Conservation (phyloP, 306 rosid genomes). For the Begonia peltatifolia region DNA sequence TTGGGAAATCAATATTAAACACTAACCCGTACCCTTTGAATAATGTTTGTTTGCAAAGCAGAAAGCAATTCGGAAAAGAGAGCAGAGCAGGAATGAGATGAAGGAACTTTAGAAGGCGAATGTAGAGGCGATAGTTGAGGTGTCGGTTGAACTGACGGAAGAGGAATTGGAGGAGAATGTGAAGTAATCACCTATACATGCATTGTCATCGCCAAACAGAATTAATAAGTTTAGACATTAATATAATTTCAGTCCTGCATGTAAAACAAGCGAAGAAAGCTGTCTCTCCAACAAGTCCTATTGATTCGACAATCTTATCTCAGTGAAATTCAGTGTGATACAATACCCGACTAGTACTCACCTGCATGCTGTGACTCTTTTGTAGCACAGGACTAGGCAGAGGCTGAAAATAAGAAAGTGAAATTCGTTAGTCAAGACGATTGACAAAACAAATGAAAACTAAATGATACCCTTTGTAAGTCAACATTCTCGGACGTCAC, state of each 20-base stretch:
- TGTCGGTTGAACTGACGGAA: slow-evolving; percentile 20
- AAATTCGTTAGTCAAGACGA: slow-evolving; percentile 10
- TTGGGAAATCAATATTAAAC: slow-evolving; percentile 5
- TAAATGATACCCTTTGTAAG: slow-evolving; percentile 49
- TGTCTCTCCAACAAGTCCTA: no score
- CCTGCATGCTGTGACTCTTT: slow-evolving; percentile 88
- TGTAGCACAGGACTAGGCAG: slow-evolving; percentile 48
- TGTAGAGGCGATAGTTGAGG: slow-evolving; percentile 28
- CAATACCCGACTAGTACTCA: slow-evolving; percentile 21
- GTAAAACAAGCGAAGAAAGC: no score
- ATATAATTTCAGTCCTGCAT: no score
- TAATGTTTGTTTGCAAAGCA: slow-evolving; percentile 63
- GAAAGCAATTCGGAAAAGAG: slow-evolving; percentile 32
- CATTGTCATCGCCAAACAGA: not conserved
- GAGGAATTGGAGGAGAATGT: slow-evolving; percentile 21
- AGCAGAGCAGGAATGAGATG: slow-evolving; percentile 27
- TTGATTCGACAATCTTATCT: no score
- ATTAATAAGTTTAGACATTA: not conserved
- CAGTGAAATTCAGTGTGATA: not conserved
- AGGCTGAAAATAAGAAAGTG: slow-evolving; percentile 36
- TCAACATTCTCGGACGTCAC: slow-evolving; percentile 86
- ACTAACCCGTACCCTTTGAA: slow-evolving; percentile 57
- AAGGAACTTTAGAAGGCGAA: slow-evolving; percentile 27
- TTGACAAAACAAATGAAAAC: slow-evolving; percentile 8
- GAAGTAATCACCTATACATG: slow-evolving; percentile 45